Percentiles rank a stretch among this genome's conserved stretches.
Evolutionary conservation across 2,329 filamentous ascomycete species (phyloP).

Genomic region (Alternaria sp.): DNA sequence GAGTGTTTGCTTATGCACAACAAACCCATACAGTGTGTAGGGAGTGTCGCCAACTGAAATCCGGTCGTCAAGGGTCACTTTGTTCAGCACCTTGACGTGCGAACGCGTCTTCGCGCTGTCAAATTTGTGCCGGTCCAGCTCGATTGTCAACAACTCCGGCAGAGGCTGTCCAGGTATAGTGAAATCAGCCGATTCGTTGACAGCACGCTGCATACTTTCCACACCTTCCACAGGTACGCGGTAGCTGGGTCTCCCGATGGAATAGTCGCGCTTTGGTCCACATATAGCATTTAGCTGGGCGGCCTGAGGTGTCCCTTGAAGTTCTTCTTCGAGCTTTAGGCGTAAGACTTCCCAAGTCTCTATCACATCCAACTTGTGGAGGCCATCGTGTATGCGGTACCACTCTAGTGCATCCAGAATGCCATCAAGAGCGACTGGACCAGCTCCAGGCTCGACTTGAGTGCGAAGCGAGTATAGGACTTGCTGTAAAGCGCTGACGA

Average conservation of each 20-base stretch:
- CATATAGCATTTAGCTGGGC: slow-evolving; percentile 55
- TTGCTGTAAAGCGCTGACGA: slow-evolving; percentile 59
- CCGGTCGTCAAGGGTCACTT: slow-evolving; percentile 62
- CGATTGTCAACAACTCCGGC: slow-evolving; percentile 60
- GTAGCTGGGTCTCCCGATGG: slow-evolving; percentile 43
- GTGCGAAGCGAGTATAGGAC: slow-evolving; percentile 59
- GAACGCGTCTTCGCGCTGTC: slow-evolving; percentile 58
- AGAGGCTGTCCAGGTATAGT: slow-evolving; percentile 35
- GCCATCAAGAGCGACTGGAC: slow-evolving; percentile 42
- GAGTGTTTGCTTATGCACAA: slow-evolving; percentile 65
- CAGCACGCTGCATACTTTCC: slow-evolving; percentile 50
- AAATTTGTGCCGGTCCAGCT: slow-evolving; percentile 64
- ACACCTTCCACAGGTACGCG: slow-evolving; percentile 45
- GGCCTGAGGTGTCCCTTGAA: slow-evolving; percentile 53
- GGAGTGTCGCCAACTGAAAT: slow-evolving; percentile 55
- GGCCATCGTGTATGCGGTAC: slow-evolving; percentile 48
- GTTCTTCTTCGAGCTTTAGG: slow-evolving; percentile 59
- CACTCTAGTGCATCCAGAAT: slow-evolving; percentile 48
- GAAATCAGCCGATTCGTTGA: slow-evolving; percentile 43
- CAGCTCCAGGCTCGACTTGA: slow-evolving; percentile 46
- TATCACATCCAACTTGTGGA: slow-evolving; percentile 57
- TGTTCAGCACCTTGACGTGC: slow-evolving; percentile 64
- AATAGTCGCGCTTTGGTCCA: slow-evolving; percentile 48
- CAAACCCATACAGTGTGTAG: slow-evolving; percentile 66
- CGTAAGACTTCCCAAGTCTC: slow-evolving; percentile 63